A percentile compares a stretch with the other conserved stretches of the same genome.
Conservation (phyloP, 176 grass and related monocot genomes). For the Coix lacrymajobi region DNA sequence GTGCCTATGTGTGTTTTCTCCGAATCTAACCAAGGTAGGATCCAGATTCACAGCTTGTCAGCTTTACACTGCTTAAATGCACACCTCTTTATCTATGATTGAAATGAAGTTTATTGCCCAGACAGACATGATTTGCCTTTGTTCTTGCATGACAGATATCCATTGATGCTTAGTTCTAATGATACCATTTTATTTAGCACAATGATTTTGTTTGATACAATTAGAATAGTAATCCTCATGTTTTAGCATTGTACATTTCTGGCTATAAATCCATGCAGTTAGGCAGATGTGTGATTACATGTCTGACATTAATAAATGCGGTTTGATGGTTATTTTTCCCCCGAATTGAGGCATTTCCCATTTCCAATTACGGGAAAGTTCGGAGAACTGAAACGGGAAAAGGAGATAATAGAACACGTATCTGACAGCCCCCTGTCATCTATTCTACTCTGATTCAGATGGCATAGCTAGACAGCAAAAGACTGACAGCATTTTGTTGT, state of each 20-base stretch:
- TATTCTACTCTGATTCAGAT: too few relatives aligned
- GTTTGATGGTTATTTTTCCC: neutral
- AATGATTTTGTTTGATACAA: neutral
- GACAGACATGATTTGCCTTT: neutral
- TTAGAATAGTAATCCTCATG: neutral
- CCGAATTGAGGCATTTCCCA: too few relatives aligned
- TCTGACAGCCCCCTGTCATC: too few relatives aligned
- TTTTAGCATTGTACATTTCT: neutral
- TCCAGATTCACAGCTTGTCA: neutral
- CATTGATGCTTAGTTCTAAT: neutral
- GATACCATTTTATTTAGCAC: neutral
- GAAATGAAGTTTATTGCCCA: neutral
- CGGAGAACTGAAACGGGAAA: too few relatives aligned
- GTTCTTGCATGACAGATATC: neutral
- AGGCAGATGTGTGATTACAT: neutral
- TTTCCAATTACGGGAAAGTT: too few relatives aligned
- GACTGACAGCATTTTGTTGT: too few relatives aligned
- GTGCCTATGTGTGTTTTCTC: slow-evolving; percentile 89
- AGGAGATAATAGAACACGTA: too few relatives aligned
- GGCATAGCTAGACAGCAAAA: too few relatives aligned
- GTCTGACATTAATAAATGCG: slow-evolving; percentile 13
- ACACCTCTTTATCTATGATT: neutral
- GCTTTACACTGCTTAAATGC: neutral
- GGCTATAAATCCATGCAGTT: neutral
- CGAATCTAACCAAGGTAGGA: slow-evolving; percentile 71